A percentile compares a stretch with the other conserved stretches of the same genome.
These are phyloP conservation scores for Cunninghamia lanceolata DNA, from an alignment of 75 land plant genomes.

Conservation along the genomic window DNA sequence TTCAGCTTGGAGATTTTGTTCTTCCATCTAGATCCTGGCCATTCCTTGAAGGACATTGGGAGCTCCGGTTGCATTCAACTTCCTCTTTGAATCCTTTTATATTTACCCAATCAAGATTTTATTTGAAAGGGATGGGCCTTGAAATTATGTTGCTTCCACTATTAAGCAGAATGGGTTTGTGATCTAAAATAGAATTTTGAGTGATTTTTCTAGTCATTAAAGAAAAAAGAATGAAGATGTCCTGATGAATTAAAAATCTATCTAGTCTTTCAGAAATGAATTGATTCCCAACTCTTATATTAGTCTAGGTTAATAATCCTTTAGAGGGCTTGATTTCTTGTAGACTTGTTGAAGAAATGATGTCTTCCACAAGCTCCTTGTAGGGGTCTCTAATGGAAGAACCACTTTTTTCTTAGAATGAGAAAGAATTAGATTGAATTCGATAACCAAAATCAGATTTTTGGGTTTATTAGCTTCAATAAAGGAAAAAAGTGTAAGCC, in stretches of 20 bases:
- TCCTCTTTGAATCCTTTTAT: not conserved
- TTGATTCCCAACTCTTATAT: not conserved
- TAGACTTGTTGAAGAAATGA: not conserved
- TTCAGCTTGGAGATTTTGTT: not conserved
- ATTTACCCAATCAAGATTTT: not conserved
- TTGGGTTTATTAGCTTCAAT: too few relatives aligned
- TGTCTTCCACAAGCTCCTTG: not conserved
- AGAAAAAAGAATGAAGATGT: too few relatives aligned
- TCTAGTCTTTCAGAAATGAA: not conserved
- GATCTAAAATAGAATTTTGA: not conserved
- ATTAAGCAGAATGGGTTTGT: too few relatives aligned
- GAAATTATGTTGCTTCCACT: not conserved
- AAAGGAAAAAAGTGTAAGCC: too few relatives aligned
- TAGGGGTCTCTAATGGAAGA: not conserved
- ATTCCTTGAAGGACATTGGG: not conserved
- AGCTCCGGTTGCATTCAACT: not conserved
- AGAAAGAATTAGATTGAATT: too few relatives aligned
- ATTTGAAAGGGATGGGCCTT: not conserved
- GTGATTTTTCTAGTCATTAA: too few relatives aligned
- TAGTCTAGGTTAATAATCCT: not conserved
- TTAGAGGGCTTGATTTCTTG: not conserved
- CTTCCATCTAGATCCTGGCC: not conserved
- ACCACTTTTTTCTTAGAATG: not conserved
- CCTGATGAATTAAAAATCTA: not conserved
- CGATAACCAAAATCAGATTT: not conserved